phyloP scores from a whole-genome alignment of 768 basidiomycete species.

The Podaxis sp. region DNA sequence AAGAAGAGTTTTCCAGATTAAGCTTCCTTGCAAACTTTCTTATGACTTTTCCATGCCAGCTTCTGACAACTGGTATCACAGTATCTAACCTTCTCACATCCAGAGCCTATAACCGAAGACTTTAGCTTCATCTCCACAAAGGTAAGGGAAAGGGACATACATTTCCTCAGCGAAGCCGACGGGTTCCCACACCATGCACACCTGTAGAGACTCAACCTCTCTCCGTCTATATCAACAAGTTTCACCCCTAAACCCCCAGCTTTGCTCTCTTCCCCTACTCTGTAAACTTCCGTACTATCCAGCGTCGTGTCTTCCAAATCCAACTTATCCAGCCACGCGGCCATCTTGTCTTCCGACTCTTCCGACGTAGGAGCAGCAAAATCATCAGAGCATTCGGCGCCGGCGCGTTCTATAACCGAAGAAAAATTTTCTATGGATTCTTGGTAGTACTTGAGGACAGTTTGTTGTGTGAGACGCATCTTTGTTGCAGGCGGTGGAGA shows the following conservation, averaged over 20 bases:
- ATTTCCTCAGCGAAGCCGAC: slow-evolving; percentile 24
- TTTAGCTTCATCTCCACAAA: neutral
- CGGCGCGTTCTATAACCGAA: slow-evolving; percentile 36
- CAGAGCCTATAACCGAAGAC: too few species aligned
- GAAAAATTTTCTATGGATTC: slow-evolving; percentile 48
- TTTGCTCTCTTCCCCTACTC: neutral
- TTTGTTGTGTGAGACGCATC: slow-evolving; percentile 50
- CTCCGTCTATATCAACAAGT: neutral
- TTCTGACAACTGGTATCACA: too few species aligned
- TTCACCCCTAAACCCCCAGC: neutral
- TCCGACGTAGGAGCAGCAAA: slow-evolving; percentile 20
- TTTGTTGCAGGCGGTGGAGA: slow-evolving; percentile 46
- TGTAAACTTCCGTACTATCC: slow-evolving; percentile 18
- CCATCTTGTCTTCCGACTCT: slow-evolving; percentile 56
- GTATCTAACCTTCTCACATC: too few species aligned
- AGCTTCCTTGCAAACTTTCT: too few species aligned
- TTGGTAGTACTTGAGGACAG: slow-evolving; percentile 47
- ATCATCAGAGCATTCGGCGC: slow-evolving; percentile 18
- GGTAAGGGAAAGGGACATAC: neutral
- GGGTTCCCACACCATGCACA: slow-evolving; percentile 70
- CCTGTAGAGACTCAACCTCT: slow-evolving; percentile 46
- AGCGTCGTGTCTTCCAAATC: slow-evolving; percentile 34
- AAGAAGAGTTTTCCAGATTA: too few species aligned
- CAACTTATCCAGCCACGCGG: slow-evolving; percentile 55
- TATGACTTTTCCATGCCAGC: too few species aligned